Evolutionary conservation across 2,329 filamentous ascomycete species (phyloP).

Genomic region (Pezicula radicicola): DNA sequence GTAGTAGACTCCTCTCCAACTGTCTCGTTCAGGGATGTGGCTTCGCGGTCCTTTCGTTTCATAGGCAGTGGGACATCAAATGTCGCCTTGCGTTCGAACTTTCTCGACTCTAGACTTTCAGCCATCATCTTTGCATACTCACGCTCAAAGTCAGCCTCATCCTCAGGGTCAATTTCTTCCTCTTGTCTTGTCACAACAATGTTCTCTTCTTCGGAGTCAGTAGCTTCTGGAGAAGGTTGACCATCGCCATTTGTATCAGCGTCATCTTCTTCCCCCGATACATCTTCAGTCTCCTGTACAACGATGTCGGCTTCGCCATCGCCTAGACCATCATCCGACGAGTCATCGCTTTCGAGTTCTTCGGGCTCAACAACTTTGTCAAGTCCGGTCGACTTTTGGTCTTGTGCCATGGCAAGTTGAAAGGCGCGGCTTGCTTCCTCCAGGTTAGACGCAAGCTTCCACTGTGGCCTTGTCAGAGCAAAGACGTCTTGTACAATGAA

Average conservation of each 20-base stretch:
- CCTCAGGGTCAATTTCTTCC: conserved; percentile 87
- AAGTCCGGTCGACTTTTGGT: conserved; percentile 75
- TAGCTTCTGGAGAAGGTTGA: conserved; percentile 49
- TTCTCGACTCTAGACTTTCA: conserved; percentile 91
- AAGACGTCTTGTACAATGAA: conserved; percentile 95
- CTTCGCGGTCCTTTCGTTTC: conserved; percentile 65
- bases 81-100: conserved; percentile 89
- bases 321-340: conserved; percentile 74
- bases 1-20: conserved; percentile 37
- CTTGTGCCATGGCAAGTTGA: conserved; percentile 82
- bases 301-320: conserved; percentile 59
- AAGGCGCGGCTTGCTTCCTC: conserved; percentile 84
- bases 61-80: conserved; percentile 99
- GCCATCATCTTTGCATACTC: conserved; percentile 99
- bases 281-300: conserved; percentile 43
- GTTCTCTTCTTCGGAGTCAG: conserved; percentile 74
- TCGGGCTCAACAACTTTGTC: conserved; percentile 71
- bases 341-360: conserved; percentile 65
- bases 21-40: conserved; percentile 30
- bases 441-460: conserved; percentile 78
- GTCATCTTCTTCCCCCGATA: conserved; percentile 32
- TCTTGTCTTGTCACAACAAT: conserved; percentile 91
- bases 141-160: conserved; percentile 94
- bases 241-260: conserved; percentile 45
- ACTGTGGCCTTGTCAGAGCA: conserved; percentile 80